Percentiles rank a stretch among this genome's conserved stretches.
These are phyloP conservation scores for Saccharomyces eubayanus DNA, from an alignment of 805 yeast genomes.

Conservation along the genomic window DNA sequence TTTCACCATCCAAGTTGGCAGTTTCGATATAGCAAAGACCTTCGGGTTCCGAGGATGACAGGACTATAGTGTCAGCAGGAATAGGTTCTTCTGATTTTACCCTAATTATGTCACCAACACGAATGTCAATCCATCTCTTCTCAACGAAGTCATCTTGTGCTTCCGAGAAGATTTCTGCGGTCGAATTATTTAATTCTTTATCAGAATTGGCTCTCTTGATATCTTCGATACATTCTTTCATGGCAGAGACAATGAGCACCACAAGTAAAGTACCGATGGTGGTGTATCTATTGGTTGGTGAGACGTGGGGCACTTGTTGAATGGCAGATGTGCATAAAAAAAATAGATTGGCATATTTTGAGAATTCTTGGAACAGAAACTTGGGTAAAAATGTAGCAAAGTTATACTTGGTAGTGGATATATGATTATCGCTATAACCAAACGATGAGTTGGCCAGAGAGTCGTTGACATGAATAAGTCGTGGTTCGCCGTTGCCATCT, in stretches of 20 bases:
- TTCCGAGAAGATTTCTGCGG: conserved; percentile 53
- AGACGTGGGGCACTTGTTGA: conserved; percentile 94
- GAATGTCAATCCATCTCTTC: conserved; percentile 76
- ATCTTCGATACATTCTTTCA: conserved; percentile 88
- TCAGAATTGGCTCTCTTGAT: conserved; percentile 82
- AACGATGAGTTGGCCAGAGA: conserved; percentile 43
- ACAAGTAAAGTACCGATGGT: conserved; percentile 85
- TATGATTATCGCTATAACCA: conserved; percentile 70
- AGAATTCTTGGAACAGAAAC: conserved; percentile 90
- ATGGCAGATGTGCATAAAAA: conserved; percentile 85
- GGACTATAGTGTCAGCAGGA: conserved; percentile 83
- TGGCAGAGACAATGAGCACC: conserved; percentile 83
- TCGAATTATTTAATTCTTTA: conserved; percentile 76
- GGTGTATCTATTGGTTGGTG: conserved; percentile 93
- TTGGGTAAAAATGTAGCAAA: conserved; percentile 89
- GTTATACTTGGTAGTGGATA: conserved; percentile 93
- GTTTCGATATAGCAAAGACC: conserved; percentile 97
- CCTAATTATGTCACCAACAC: conserved; percentile 84
- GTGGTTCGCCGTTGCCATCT: conserved; percentile 37
- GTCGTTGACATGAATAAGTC: conserved; percentile 64
- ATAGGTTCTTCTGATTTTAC: conserved; percentile 82
- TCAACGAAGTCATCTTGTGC: conserved; percentile 44
- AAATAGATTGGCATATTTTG: conserved; percentile 92
- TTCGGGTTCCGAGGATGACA: conserved; percentile 95
- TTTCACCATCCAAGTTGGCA: conserved; percentile 95